phyloP scores from a whole-genome alignment of 768 basidiomycete species.

The Cyclocybe aegerita region DNA sequence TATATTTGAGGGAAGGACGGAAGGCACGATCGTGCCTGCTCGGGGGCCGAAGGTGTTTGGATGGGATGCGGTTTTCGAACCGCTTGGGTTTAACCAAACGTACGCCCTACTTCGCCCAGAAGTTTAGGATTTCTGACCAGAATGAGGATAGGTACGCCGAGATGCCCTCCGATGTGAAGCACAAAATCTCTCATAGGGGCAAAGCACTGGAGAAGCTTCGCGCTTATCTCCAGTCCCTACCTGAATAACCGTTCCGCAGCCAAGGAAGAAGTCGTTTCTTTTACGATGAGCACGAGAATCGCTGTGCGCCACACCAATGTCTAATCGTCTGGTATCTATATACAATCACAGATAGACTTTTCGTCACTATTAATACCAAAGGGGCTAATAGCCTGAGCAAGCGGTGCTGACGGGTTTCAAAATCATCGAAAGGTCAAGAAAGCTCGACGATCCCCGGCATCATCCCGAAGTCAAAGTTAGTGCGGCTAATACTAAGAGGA shows the following conservation, averaged over 20 bases:
- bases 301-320: too few species aligned
- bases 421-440: too few species aligned
- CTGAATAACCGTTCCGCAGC: background rate
- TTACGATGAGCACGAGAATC: too few species aligned
- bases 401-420: too few species aligned
- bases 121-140: constrained; percentile 2
- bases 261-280: too few species aligned
- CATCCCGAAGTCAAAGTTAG: too few species aligned
- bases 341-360: too few species aligned
- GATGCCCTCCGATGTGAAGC: constrained; percentile 69
- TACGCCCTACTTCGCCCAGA: constrained; percentile 32
- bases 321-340: too few species aligned
- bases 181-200: constrained; percentile 71
- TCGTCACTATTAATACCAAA: too few species aligned
- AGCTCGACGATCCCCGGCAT: too few species aligned
- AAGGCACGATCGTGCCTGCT: constrained; percentile 86
- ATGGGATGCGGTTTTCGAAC: constrained; percentile 90
- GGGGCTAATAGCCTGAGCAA: too few species aligned
- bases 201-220: constrained; percentile 71
- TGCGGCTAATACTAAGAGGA: too few species aligned
- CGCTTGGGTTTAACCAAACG: constrained; percentile 75
- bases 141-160: constrained; percentile 61
- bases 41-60: constrained; percentile 81
- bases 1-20: constrained; percentile 77
- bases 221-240: constrained; percentile 41